Base-by-base conservation (phyloP, 1,284 basidiomycete genomes). In the Inonotus hispidus region DNA sequence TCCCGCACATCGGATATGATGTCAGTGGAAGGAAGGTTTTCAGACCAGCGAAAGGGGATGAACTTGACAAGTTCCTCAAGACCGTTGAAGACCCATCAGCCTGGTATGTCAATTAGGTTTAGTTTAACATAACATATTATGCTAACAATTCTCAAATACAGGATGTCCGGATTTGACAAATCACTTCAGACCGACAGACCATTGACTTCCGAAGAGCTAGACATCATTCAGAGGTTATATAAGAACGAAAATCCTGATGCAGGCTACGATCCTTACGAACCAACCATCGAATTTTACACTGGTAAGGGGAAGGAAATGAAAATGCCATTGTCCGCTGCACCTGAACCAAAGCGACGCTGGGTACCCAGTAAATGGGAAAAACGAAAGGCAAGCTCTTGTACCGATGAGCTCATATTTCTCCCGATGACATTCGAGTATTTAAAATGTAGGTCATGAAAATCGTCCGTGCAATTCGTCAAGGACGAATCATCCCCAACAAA, bases 341-440 rank as follows among this genome's bases (percentile, higher is more conserved):
- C 95, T 1, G 95, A 99, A 73, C 97, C 97, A 21, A 99, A 99
- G 76, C 84, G 93, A 57, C 84, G 97, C 58, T 99, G 96, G 85
- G 85, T 98, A 5, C 93, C 96, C 13, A 96, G 93, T 77, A 99
- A 97, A 80, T 99, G 97, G 97, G 97, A 99, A 77, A 98, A 98
- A 77, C 89, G 98, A 82, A 99, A 99, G 84, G 94, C 91, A 74
- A 62, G 47, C 21, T 13, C 38, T 46, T 52, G 23, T 10, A 39
- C 19, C 25, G 3, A 3, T 32, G 8, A 32, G 8, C 4, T 32
- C 32, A 32, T 43, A n/a, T n/a, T n/a, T n/a, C n/a, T 6, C 11
- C 37, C 29, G 56, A 19, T 32, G n/a, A 6, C 27, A 27, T 1
- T 32, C 23, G 3, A 3, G 32, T 7, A 5, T 52, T 38, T 4